Evolutionary conservation across 352 stramenopile genomes (phyloP).

Genomic region (Globisporangium canariense): DNA sequence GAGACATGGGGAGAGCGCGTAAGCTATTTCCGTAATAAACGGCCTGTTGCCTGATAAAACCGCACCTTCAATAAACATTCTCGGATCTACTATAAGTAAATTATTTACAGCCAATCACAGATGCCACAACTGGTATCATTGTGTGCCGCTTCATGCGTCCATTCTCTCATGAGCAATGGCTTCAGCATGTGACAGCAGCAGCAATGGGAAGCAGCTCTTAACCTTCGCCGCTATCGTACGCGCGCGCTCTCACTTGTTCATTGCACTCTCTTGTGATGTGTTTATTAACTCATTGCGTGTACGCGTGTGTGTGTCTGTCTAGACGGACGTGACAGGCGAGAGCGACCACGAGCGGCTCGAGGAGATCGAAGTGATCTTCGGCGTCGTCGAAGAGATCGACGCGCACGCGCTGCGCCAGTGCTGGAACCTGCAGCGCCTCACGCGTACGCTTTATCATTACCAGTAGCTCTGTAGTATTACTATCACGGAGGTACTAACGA

Average conservation of each 20-base stretch:
- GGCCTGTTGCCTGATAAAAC: background rate
- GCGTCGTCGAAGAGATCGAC: slow-evolving; percentile 44
- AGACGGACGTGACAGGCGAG: slow-evolving; percentile 62
- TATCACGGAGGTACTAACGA: background rate
- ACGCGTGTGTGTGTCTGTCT: background rate
- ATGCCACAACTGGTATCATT: background rate
- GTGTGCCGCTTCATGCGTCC: background rate
- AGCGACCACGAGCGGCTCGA: slow-evolving; percentile 55
- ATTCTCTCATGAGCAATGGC: background rate
- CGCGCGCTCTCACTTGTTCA: background rate
- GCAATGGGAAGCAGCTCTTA: slow-evolving; percentile 28
- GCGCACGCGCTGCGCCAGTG: slow-evolving; percentile 40
- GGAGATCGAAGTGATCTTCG: slow-evolving; percentile 86
- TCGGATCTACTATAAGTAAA: slow-evolving; percentile 3
- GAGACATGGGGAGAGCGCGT: background rate
- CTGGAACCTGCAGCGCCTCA: slow-evolving; percentile 48
- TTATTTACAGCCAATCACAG: background rate
- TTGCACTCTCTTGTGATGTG: background rate
- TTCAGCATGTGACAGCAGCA: slow-evolving; percentile 11
- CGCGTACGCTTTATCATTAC: slow-evolving; percentile 22
- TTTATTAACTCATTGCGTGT: background rate
- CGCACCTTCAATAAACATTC: slow-evolving; percentile 1
- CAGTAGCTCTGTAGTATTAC: background rate
- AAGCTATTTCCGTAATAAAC: background rate
- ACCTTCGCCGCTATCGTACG: slow-evolving; percentile 38